Evolutionary conservation across 2,329 filamentous ascomycete species (phyloP), one percentile per base, ranked within the genome.

Genomic region (Neurospora sp.): DNA sequence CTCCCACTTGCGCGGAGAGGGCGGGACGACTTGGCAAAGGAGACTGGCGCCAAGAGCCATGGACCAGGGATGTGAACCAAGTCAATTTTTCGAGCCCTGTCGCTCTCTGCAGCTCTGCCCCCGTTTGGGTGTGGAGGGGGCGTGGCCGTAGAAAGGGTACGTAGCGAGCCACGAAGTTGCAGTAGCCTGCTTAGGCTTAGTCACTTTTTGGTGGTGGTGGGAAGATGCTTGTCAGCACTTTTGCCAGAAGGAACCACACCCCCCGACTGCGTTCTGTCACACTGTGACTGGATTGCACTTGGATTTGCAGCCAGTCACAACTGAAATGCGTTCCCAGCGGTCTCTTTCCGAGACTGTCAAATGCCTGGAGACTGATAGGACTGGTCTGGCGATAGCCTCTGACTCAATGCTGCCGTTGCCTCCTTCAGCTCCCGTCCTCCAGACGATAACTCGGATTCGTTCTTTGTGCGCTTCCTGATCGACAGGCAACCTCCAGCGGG

Each of bases 231-330:
- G 71, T 71, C 69, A 71, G 70, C 67, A 43, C n/a, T 17, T 52
- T 62, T 8, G 68, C 68, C 36, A 68, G 71, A 71, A 71, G 70
- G 38, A 66, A 58, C 70, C 70, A 73, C 70, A 70, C 69, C 38
- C 70, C 69, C 68, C 71, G 4, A 39, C 69, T 38, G 42, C 52
- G 70, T 70, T 71, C 71, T 62, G 40, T 52, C 67, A 68, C 73
- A 74, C 73, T 74, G 72, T 73, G 70, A 62, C 52, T 62, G 52
- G 52, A 62, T 62, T 33, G 23, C 52, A 33, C 52, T 33, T 36
- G 23, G 28, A 36, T 62, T 62, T 62, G 15, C 23, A 62, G 52
- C 23, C 52, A 62, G 52, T 62, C 15, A 62, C 23, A 9, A 28
- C 1, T 28, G 3, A 28, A 17, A 33, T 62, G 52, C 52, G 6